Conservation (phyloP, 805 yeast genomes). For the Danielozyma ontarioensis region DNA sequence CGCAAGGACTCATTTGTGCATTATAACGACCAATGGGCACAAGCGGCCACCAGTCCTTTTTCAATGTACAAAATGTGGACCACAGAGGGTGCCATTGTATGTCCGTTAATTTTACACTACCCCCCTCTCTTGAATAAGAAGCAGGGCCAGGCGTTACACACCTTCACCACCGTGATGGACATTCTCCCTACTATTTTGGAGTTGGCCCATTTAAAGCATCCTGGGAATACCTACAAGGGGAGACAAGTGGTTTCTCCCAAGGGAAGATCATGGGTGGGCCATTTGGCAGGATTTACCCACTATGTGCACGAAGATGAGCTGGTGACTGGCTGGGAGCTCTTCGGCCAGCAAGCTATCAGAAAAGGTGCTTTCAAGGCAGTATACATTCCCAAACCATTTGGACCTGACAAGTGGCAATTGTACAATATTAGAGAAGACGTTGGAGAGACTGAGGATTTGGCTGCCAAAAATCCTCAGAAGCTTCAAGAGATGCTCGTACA, state of each 20-base stretch:
- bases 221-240: slow-evolving; percentile 36
- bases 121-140: slow-evolving; percentile 27
- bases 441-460: slow-evolving; percentile 48
- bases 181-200: slow-evolving; percentile 53
- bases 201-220: slow-evolving; percentile 41
- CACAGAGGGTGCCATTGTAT: slow-evolving; percentile 56
- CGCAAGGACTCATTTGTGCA: slow-evolving; percentile 42
- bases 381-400: slow-evolving; percentile 45
- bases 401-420: slow-evolving; percentile 39
- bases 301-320: slow-evolving; percentile 37
- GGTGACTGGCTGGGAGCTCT: slow-evolving; percentile 53
- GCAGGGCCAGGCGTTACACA: slow-evolving; percentile 28
- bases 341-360: slow-evolving; percentile 53
- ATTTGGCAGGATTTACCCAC: slow-evolving; percentile 21
- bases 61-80: slow-evolving; percentile 54
- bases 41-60: slow-evolving; percentile 56
- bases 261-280: slow-evolving; percentile 43
- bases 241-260: slow-evolving; percentile 39
- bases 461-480: slow-evolving; percentile 28
- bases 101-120: slow-evolving; percentile 46
- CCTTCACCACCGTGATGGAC: slow-evolving; percentile 56
- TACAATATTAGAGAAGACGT: slow-evolving; percentile 40
- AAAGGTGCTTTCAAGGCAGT: slow-evolving; percentile 45
- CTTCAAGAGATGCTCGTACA: slow-evolving; percentile 39
- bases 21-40: slow-evolving; percentile 58